A percentile compares a stretch with the other conserved stretches of the same genome.
These are phyloP conservation scores for Perkinsus olseni DNA, from an alignment of 169 alveolate species.

Conservation along the genomic window DNA sequence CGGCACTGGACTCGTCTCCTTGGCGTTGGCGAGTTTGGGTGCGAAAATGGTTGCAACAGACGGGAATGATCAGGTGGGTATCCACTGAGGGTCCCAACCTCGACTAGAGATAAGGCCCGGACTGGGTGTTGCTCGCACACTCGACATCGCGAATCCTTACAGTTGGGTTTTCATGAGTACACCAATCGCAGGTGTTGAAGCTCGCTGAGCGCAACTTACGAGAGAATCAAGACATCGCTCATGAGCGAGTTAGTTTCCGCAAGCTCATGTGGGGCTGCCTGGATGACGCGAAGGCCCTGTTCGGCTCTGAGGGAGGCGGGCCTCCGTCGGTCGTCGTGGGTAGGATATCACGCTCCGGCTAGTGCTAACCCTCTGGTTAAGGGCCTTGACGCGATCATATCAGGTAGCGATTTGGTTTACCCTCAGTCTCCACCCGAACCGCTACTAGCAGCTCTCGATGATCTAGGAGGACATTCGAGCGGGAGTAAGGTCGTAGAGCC, in stretches of 20 bases:
- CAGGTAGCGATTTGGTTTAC: not conserved
- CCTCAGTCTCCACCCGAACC: not conserved
- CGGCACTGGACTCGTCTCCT: not conserved
- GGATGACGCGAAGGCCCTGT: not conserved
- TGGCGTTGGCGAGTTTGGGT: not conserved
- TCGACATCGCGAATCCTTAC: too few species aligned
- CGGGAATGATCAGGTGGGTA: not conserved
- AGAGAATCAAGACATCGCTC: not conserved
- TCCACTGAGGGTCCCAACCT: too few species aligned
- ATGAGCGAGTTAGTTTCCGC: not conserved
- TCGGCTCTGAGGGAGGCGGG: not conserved
- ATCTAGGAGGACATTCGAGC: not conserved
- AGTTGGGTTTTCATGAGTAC: not conserved
- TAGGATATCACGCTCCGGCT: too few species aligned
- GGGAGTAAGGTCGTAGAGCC: not conserved
- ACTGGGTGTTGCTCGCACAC: too few species aligned
- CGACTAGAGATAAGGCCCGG: too few species aligned
- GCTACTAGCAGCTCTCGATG: not conserved
- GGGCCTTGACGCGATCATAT: too few species aligned
- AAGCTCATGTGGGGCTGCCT: not conserved
- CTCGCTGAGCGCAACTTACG: not conserved
- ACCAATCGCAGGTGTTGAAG: not conserved
- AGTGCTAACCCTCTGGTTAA: too few species aligned
- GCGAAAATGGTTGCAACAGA: not conserved
- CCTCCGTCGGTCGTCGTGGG: not conserved